phyloP scores from a whole-genome alignment of 1,139 yeast genomes.

The Protomyces gravidus region DNA sequence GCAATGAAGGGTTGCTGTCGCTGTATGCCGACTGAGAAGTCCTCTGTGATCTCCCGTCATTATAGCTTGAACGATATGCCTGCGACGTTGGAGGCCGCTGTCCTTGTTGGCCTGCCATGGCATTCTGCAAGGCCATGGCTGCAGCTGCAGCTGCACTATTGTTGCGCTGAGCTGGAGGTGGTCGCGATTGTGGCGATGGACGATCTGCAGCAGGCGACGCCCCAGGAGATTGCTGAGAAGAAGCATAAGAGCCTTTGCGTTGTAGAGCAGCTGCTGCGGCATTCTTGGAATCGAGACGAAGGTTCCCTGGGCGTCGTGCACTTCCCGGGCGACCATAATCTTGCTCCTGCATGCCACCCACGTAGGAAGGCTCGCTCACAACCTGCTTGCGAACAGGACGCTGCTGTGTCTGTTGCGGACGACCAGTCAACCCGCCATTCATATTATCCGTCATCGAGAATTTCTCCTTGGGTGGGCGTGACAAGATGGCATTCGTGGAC shows the following conservation, averaged over 20 bases:
- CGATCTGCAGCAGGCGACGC: conserved; percentile 12
- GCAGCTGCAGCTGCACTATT: conserved; percentile 33
- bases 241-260: conserved; percentile 5
- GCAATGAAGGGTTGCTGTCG: not conserved
- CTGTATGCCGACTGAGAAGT: not conserved
- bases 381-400: conserved; percentile 19
- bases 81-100: conserved; percentile 3
- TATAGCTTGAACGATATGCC: conserved; percentile 17
- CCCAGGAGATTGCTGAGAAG: conserved; percentile 13
- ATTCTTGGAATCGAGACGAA: conserved; percentile 16
- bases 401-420: conserved; percentile 3
- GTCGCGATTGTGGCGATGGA: conserved; percentile 11
- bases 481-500: conserved; percentile 43
- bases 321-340: conserved; percentile 1
- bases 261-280: conserved; percentile 23
- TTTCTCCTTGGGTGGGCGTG: conserved; percentile 32
- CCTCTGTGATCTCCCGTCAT: not conserved
- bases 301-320: conserved; percentile 1
- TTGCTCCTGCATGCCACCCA: not conserved
- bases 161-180: conserved; percentile 13
- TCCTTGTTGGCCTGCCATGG: conserved; percentile 1
- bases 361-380: conserved; percentile 21
- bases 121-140: conserved; percentile 33
- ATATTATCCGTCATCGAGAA: conserved; percentile 20
- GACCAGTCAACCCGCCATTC: conserved; percentile 19